Base-by-base conservation (phyloP, 2,329 filamentous ascomycete genomes). In the Cercospora berteroae region DNA sequence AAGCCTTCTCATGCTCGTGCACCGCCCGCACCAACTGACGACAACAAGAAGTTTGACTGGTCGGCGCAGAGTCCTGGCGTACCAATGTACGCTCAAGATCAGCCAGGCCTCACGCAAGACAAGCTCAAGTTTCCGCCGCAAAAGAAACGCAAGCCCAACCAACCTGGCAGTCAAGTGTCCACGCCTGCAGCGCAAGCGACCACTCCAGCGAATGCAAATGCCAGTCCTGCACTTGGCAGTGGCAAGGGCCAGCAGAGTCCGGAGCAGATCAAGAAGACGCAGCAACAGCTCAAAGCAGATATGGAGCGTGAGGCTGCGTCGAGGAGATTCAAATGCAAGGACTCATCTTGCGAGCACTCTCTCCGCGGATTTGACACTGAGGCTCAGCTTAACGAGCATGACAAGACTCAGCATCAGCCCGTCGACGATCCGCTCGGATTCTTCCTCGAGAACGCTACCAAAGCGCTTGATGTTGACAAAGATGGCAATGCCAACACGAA, bases 401-500 rank as follows among this genome's bases (percentile, higher is more conserved):
- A 83, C 27, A 82, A 82, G 60, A 82, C 85, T 23, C 79, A 77
- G 18, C 87, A 89, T 75, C 82, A 83, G 69, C 78, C 79, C 60
- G 81, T 88, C 42, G 84, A 82, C 5, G 81, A 89, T 74, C 83
- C 86, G 33, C 77, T 88, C 31, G 80, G 83, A n/a, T 89, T 83
- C 74, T 82, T 84, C 27, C 71, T 88, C 6, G 83, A 86, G 6
- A 84, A 82, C 50, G 80, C 86, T 69, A 81, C 68, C 2, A 67
- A 31, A 20, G 82, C 78, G 13, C 73, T 83, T 12, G 79, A 80
- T 44, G 77, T 87, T n/a, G 82, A 86, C 58, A 76, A 82, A 62
- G 81, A 84, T 60, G 79, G 80, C 44, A 74, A 74, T 13, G 39
- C 65, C n/a, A 31, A 70, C 23, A 64, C 64, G n/a, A 69, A 70